Evolutionary conservation across 192 early-diverging fungal genomes (phyloP), one percentile per base, ranked within the genome.

Genomic region (Spinellus fusiger): DNA sequence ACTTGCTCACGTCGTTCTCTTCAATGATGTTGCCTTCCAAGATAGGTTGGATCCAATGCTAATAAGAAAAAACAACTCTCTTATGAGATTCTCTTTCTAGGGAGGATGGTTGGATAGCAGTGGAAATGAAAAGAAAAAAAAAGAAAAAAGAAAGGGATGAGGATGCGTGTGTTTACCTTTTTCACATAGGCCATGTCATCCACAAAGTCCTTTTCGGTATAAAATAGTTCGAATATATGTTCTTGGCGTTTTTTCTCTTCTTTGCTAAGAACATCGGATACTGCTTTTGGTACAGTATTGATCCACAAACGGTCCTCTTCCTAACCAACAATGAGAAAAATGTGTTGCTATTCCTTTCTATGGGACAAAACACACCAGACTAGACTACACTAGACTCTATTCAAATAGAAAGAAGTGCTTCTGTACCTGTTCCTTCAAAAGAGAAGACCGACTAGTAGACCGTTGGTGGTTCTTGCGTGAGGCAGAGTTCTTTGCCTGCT

Each of bases 141-240:
- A n/a, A n/a, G n/a, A n/a, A n/a, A n/a, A n/a, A n/a, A n/a, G n/a
- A n/a, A n/a, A n/a, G n/a, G n/a, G n/a, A n/a, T n/a, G n/a, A n/a
- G n/a, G n/a, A n/a, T n/a, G n/a, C n/a, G n/a, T n/a, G n/a, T 50
- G 3, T 16, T 32, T 71, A 89, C 88, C 62, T 84, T 84, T 68
- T 88, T 79, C 12, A 97, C 72, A 31, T 90, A 82, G 52, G 84
- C 84, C 35, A 98, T 74, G 53, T 98, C 93, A 46, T 81, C 80
- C 32, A 96, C 89, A 80, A 93, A 98, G 66, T 96, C 89, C 59
- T 86, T 85, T 66, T 98, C 92, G 5, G 88, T 94, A 38, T 92
- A 84, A 29, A 96, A 89, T 47, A 96, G 60, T 74, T 98, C 96
- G 66, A 86, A 96, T 65, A 98, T 91, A 34, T 84, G 82, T 73